Conservation (phyloP, 2,329 filamentous ascomycete genomes). For the Pestalotiopsis sp. region DNA sequence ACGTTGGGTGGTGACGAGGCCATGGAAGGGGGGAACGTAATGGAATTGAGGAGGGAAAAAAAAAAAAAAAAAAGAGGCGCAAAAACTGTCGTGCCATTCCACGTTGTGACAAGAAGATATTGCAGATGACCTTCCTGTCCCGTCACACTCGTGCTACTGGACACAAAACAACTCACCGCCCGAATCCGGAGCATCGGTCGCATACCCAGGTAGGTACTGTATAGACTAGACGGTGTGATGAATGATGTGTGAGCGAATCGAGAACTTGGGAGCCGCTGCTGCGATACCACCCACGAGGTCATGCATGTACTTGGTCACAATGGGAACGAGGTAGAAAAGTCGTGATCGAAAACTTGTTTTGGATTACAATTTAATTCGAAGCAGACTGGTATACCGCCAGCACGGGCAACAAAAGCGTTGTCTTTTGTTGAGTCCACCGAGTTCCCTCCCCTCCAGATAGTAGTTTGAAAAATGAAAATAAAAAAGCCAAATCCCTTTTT, state of each 20-base stretch:
- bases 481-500: not conserved
- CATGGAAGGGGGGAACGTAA: not conserved
- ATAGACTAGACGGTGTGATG: not conserved
- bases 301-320: too few relatives aligned
- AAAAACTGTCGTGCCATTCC: not conserved
- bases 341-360: too few relatives aligned
- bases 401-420: too few relatives aligned
- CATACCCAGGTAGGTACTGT: not conserved
- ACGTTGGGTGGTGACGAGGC: not conserved
- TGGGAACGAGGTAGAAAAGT: too few relatives aligned
- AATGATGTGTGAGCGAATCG: too few relatives aligned
- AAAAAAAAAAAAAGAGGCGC: not conserved
- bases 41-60: not conserved
- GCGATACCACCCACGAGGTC: too few relatives aligned
- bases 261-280: too few relatives aligned
- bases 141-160: not conserved
- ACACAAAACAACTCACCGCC: not conserved
- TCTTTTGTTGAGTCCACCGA: not conserved
- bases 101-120: not conserved
- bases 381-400: too few relatives aligned
- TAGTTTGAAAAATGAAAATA: not conserved
- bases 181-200: not conserved
- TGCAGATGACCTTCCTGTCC: not conserved
- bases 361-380: too few relatives aligned
- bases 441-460: not conserved